Evolutionary conservation across 306 rosid genomes (phyloP), one percentile per base, ranked within the genome.

Genomic region (Myrica gale): DNA sequence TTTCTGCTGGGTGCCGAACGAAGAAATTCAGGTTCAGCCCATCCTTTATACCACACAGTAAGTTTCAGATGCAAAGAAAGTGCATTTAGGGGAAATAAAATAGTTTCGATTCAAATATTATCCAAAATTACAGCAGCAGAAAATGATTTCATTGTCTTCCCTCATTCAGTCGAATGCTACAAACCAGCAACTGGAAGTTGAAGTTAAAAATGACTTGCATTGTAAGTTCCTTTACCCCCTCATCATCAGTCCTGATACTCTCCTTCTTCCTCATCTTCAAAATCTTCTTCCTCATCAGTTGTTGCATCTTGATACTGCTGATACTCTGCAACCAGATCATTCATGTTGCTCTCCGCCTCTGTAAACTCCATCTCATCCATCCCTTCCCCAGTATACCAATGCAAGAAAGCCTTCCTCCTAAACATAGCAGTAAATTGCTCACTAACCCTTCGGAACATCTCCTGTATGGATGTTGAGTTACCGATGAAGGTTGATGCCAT

Each of bases 281-380:
- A 74, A 44, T 83, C 84, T 52, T 5, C 75, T 9, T 80, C 84
- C 56, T 80, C 84, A 57, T 84, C 87, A 0, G 84, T 82, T 0
- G 84, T 84, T 13, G 87, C 84, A 80, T 80, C 87, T 46, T 84
- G 87, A 47, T 84, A 84, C 79, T 84, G 87, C 87, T 84, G 87
- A 63, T 84, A 84, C 74, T 84, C 84, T 11, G 82, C 78, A 15
- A 84, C 84, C 47, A 84, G 74, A 72, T 84, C 84, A 5, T 80
- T 84, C 87, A 84, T 84, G 82, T 84, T 84, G 77, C 82, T 80
- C 74, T 84, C 84, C 1, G 87, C 37, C 37, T 32, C 37, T 32
- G 37, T 32, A 32, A 32, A 32, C 37, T 32, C 37, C 37, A 32
- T 32, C 37, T 32, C 37, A 32, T 32, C 37, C 37, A 32, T 32